Evolutionary conservation across 179 eudicot species (phyloP), one percentile per base, ranked within the genome.

Genomic region (Beta corolliflora): DNA sequence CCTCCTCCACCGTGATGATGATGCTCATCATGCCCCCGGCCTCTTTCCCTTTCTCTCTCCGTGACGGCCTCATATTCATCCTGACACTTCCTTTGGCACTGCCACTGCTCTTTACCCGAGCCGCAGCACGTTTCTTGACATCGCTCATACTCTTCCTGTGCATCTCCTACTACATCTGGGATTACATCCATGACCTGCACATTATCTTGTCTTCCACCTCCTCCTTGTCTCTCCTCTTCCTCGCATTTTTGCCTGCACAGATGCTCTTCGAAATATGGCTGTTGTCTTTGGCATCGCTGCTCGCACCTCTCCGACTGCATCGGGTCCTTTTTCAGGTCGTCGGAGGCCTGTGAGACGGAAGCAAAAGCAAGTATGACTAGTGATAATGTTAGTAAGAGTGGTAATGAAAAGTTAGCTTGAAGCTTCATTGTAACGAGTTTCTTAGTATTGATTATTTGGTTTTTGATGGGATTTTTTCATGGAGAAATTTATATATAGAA

Each of bases 261-360:
- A n/a, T 71, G 83, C 86, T 83, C 83, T 54, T 83, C 86, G 54
- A 67, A 83, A 48, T 83, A 83, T 10, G 86, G 86, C 66, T 83
- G 80, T 55, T 83, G 86, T 44, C 83, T 75, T 63, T 79, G 59
- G 23, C 83, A 83, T 52, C 36, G 61, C 25, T 79, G 77, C 86
- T 79, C 80, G 60, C 86, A 79, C 77, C 14, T 72, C 71, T 66
- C 41, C 19, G 71, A 73, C 85, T 46, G 53, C 56, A 29, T 78
- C 5, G 71, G 82, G 55, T 83, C 82, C 45, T 59, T 53, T 2
- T 71, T 72, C 12, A 21, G 18, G 13, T 48, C 66, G 1, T 58
- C 52, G 5, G 36, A 50, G 36, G 80, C 75, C 55, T 69, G 19
- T 1, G 61, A 65, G 13, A 66, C 60, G 5, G 73, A 71, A 23